These are phyloP conservation scores for Forsythia viridissima DNA, from an alignment of 257 asterid species.

Conservation along the genomic window DNA sequence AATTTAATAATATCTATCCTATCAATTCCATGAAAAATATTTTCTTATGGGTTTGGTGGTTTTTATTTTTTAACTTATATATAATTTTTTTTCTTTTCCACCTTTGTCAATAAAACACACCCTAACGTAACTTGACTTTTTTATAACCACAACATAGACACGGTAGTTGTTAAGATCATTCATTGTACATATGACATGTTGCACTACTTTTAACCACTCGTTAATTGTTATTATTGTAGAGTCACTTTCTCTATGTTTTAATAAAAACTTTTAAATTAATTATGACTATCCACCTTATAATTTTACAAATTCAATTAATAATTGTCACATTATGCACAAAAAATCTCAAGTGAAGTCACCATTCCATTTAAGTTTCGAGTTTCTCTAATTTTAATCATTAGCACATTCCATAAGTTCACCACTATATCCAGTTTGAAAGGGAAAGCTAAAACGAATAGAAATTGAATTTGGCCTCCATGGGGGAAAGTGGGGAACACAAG, in stretches of 20 bases:
- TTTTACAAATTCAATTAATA: constrained; percentile 22
- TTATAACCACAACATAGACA: background rate
- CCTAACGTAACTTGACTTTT: background rate
- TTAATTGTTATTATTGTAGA: background rate
- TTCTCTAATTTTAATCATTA: constrained; percentile 25
- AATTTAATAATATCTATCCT: too few relatives aligned
- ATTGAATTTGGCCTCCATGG: background rate
- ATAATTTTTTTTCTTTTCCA: too few relatives aligned
- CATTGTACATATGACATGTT: background rate
- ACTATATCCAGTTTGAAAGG: constrained; percentile 3
- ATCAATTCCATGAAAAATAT: too few relatives aligned
- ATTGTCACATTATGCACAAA: constrained; percentile 12
- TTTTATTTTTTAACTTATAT: too few relatives aligned
- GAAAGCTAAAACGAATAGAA: background rate
- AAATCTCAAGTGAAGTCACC: constrained; percentile 4
- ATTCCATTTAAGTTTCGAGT: background rate
- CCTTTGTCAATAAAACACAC: too few relatives aligned
- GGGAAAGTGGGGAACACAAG: constrained; percentile 23
- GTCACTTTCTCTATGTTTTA: background rate
- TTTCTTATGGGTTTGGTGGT: too few relatives aligned
- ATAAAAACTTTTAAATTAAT: too few relatives aligned
- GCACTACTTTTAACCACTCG: background rate
- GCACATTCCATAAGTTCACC: constrained; percentile 7
- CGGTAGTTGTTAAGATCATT: background rate
- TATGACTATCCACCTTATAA: background rate